phyloP scores from a whole-genome alignment of 1,139 yeast species.

The Sugiyamaella neomexicana region DNA sequence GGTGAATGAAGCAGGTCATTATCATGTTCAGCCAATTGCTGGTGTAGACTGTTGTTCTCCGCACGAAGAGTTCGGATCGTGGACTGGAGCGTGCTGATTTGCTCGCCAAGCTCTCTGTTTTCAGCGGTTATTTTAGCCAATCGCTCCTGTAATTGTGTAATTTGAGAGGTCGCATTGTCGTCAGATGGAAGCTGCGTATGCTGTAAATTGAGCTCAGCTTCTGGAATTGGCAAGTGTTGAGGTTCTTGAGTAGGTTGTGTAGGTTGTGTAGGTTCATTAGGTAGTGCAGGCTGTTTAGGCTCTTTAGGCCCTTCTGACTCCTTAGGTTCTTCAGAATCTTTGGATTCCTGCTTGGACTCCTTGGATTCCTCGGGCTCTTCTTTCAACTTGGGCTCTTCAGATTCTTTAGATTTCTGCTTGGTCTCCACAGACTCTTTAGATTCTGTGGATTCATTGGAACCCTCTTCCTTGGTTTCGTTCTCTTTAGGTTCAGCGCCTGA shows the following conservation, averaged over 20 bases:
- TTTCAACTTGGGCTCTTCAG: conserved; percentile 10
- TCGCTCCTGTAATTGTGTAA: not conserved
- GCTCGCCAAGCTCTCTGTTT: not conserved
- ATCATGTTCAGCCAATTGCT: conserved; percentile 18
- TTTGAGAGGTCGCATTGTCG: not conserved
- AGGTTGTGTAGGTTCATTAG: conserved; percentile 1
- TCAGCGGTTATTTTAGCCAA: conserved; percentile 1
- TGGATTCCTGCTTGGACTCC: conserved; percentile 15
- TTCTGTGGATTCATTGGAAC: conserved; percentile 5
- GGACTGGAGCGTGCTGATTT: not conserved
- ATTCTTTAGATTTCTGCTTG: conserved; percentile 12
- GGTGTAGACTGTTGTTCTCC: conserved; percentile 10
- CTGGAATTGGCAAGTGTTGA: not conserved
- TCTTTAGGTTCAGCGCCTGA: not conserved
- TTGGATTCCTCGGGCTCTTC: conserved; percentile 13
- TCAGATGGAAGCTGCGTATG: not conserved
- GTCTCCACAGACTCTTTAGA: conserved; percentile 13
- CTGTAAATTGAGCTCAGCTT: not conserved
- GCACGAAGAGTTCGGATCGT: not conserved
- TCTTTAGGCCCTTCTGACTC: conserved; percentile 6
- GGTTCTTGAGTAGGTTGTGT: not conserved
- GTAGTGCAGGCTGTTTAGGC: conserved; percentile 1
- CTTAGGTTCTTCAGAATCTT: not conserved
- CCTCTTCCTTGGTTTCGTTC: too few relatives aligned
- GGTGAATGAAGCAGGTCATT: conserved; percentile 17